phyloP scores from a whole-genome alignment of 345 rosid species.

The Hypericum perforatum region DNA sequence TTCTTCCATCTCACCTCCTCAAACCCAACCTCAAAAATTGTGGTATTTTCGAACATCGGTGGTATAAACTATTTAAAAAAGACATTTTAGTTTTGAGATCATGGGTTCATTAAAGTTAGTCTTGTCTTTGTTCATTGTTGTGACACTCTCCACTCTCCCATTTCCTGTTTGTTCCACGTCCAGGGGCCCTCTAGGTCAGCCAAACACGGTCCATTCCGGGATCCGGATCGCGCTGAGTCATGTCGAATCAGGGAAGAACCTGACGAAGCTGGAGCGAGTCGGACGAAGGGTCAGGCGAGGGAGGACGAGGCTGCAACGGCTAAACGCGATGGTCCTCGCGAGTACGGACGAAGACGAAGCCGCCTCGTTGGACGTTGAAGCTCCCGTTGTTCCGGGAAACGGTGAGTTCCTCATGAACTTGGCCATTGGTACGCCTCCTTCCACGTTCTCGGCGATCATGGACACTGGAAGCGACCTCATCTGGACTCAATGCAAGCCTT shows the following conservation, averaged over 20 bases:
- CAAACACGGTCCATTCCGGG: constrained; percentile 11
- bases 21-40: constrained; percentile 6
- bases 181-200: constrained; percentile 10
- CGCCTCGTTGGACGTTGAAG: constrained; percentile 12
- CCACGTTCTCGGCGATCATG: constrained; percentile 51
- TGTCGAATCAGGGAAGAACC: constrained; percentile 63
- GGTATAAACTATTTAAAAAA: no score
- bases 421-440: constrained; percentile 58
- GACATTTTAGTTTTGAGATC: background rate
- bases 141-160: background rate
- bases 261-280: constrained; percentile 60
- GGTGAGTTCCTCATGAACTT: constrained; percentile 78
- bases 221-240: constrained; percentile 46
- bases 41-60: no score
- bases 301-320: constrained; percentile 42
- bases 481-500: constrained; percentile 96
- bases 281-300: constrained; percentile 63
- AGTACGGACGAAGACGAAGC: constrained; percentile 13
- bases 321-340: constrained; percentile 37
- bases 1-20: constrained; percentile 1
- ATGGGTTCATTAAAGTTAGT: constrained; percentile 15
- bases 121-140: background rate
- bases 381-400: constrained; percentile 53
- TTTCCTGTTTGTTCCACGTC: constrained; percentile 16
- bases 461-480: constrained; percentile 91